A percentile compares a stretch with the other conserved stretches of the same genome.
Evolutionary conservation across 495 filamentous ascomycete species (phyloP).

Genomic region (Monascus purpureus): DNA sequence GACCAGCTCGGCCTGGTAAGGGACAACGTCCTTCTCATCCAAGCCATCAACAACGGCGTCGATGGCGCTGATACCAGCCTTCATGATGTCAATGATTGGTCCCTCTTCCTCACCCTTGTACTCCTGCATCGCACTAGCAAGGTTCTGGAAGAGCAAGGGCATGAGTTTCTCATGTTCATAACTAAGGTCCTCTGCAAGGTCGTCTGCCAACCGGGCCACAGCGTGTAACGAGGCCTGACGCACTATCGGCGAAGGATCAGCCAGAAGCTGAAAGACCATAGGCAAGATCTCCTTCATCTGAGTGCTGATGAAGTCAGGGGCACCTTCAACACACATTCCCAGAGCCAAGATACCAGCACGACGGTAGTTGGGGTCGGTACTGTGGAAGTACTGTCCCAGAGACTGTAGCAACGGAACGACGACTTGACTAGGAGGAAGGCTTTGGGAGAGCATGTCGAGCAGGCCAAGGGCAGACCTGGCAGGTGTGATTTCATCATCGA

Average conservation of each 20-base stretch:
- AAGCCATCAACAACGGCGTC: constrained; percentile 85
- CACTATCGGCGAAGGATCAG: constrained; percentile 68
- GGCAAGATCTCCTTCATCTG: constrained; percentile 81
- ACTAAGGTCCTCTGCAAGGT: constrained; percentile 77
- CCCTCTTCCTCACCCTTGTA: constrained; percentile 47
- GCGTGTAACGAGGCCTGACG: constrained; percentile 75
- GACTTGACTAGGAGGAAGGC: constrained; percentile 85
- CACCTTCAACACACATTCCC: constrained; percentile 90
- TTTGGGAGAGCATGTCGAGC: constrained; percentile 74
- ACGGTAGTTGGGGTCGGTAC: constrained; percentile 57
- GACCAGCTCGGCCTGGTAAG: constrained; percentile 70
- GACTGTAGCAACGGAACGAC: constrained; percentile 81
- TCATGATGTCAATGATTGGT: constrained; percentile 64
- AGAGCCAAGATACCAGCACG: constrained; percentile 85
- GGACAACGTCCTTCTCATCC: constrained; percentile 64
- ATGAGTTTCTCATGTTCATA: constrained; percentile 72
- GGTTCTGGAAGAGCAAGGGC: constrained; percentile 70
- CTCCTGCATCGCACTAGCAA: constrained; percentile 60
- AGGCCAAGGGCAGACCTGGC: constrained; percentile 73
- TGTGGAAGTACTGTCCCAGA: constrained; percentile 66
- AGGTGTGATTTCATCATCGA: constrained; percentile 84
- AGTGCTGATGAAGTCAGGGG: constrained; percentile 87
- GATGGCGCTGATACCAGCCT: constrained; percentile 77
- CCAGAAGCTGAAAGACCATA: constrained; percentile 67
- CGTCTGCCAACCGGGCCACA: constrained; percentile 79